These are phyloP conservation scores for Stipa capillata DNA, from an alignment of 176 grass and related monocot genomes.

Conservation along the genomic window DNA sequence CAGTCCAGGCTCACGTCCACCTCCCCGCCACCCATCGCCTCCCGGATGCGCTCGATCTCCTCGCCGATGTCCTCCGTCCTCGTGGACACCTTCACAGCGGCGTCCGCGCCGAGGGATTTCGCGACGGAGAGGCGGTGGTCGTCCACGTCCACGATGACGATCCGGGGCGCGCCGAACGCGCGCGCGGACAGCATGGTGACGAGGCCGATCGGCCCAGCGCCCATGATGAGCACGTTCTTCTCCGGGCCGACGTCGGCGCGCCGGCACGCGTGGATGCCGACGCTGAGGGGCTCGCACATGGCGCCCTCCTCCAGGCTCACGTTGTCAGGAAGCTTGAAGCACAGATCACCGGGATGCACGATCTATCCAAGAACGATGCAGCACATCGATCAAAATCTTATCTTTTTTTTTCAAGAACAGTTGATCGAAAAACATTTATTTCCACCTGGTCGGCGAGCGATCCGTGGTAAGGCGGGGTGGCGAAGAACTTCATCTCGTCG, in stretches of 20 bases:
- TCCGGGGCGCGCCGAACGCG: slow-evolving; percentile 57
- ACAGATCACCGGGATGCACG: slow-evolving; percentile 79
- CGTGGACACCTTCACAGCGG: slow-evolving; percentile 41
- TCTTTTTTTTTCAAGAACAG: background rate
- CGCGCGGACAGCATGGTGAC: slow-evolving; percentile 63
- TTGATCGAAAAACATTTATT: background rate
- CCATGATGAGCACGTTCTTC: slow-evolving; percentile 64
- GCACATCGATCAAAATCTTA: background rate
- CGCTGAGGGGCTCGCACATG: slow-evolving; percentile 98
- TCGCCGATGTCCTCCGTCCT: slow-evolving; percentile 26
- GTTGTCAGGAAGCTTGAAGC: slow-evolving; percentile 84
- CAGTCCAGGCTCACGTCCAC: slow-evolving; percentile 85
- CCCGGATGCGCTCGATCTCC: slow-evolving; percentile 46
- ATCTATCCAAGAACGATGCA: slow-evolving; percentile 20
- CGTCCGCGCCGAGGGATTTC: slow-evolving; percentile 61
- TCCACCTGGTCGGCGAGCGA: slow-evolving; percentile 76
- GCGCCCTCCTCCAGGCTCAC: slow-evolving; percentile 86
- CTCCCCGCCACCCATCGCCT: slow-evolving; percentile 47
- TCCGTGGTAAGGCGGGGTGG: slow-evolving; percentile 70
- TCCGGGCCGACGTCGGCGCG: slow-evolving; percentile 65
- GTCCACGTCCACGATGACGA: slow-evolving; percentile 77
- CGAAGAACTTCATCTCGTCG: slow-evolving; percentile 86
- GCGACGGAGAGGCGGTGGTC: slow-evolving; percentile 69
- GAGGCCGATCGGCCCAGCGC: slow-evolving; percentile 77
- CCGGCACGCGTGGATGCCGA: slow-evolving; percentile 80